These are phyloP conservation scores for Basidioascus undulatus DNA, from an alignment of 768 basidiomycete genomes.

Conservation along the genomic window DNA sequence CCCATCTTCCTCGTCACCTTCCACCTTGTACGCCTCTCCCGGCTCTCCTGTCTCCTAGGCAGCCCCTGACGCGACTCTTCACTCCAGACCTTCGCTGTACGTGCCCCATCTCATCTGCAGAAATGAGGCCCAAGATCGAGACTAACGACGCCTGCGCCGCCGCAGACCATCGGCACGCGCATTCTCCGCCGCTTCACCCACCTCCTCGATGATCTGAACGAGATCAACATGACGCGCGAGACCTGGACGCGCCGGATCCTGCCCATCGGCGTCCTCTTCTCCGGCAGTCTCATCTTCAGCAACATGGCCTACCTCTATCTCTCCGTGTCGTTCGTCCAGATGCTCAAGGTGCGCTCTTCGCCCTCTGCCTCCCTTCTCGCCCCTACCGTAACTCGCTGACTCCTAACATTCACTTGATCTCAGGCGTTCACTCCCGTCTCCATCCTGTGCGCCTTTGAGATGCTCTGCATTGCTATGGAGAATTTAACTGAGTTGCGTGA, in stretches of 20 bases:
- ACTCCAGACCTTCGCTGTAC: too few relatives aligned
- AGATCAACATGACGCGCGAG: slow-evolving; percentile 46
- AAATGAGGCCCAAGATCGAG: neutral
- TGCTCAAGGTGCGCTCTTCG: slow-evolving; percentile 46
- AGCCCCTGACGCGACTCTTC: too few relatives aligned
- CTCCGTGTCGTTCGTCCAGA: slow-evolving; percentile 83
- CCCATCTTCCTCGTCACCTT: slow-evolving; percentile 84
- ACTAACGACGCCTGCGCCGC: slow-evolving; percentile 9
- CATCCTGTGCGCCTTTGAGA: slow-evolving; percentile 15
- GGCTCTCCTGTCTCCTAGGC: slow-evolving; percentile 7
- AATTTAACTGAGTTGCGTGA: too few relatives aligned
- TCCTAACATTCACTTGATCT: too few relatives aligned
- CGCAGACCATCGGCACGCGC: slow-evolving; percentile 56
- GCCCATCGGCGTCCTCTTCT: slow-evolving; percentile 83
- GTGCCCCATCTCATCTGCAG: neutral
- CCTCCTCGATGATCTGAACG: slow-evolving; percentile 50
- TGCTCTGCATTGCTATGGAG: too few relatives aligned
- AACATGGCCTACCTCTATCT: slow-evolving; percentile 85
- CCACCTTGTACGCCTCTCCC: slow-evolving; percentile 30
- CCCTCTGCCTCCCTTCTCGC: neutral
- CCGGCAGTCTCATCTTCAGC: slow-evolving; percentile 66
- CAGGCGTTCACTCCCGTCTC: slow-evolving; percentile 18
- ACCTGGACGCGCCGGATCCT: slow-evolving; percentile 66
- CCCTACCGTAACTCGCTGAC: slow-evolving; percentile 26
- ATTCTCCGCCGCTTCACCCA: slow-evolving; percentile 56